phyloP scores from a whole-genome alignment of 1,139 yeast genomes.

The Citeromyces siamensis region DNA sequence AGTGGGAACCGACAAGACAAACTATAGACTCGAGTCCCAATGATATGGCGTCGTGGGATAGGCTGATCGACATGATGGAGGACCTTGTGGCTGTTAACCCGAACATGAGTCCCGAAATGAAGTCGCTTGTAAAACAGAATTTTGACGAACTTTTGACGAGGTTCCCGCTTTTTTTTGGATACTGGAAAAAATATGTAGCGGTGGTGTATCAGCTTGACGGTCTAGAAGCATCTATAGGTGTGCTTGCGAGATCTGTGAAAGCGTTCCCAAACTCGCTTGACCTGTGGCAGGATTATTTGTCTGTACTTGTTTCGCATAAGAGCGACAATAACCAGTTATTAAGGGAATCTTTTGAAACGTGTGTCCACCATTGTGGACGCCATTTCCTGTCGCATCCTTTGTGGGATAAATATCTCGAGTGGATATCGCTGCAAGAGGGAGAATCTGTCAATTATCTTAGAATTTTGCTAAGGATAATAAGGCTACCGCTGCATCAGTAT shows the following conservation, averaged over 20 bases:
- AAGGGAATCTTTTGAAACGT: conserved; percentile 27
- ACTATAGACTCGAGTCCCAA: background rate
- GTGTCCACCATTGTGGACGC: conserved; percentile 30
- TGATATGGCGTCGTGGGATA: conserved; percentile 1
- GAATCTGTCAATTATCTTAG: conserved; percentile 19
- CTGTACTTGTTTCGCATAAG: conserved; percentile 30
- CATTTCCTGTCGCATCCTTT: conserved; percentile 50
- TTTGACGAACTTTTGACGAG: conserved; percentile 28
- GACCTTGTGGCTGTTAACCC: conserved; percentile 2
- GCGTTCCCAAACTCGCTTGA: conserved; percentile 44
- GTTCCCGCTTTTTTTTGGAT: conserved; percentile 43
- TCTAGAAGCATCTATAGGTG: conserved; percentile 30
- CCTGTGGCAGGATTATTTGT: conserved; percentile 56
- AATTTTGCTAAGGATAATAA: conserved; percentile 29
- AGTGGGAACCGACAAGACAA: conserved; percentile 1
- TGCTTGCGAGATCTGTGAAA: conserved; percentile 32
- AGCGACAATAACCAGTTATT: conserved; percentile 18
- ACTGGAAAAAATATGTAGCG: conserved; percentile 50
- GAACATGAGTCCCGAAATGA: conserved; percentile 1
- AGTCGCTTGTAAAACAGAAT: conserved; percentile 12
- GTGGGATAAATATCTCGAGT: conserved; percentile 54
- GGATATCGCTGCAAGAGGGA: conserved; percentile 23
- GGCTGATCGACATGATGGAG: conserved; percentile 2
- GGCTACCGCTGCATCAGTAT: conserved; percentile 57
- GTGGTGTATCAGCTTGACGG: conserved; percentile 45